Percentiles rank a stretch among this genome's conserved stretches.
These are phyloP conservation scores for Schwanniomyces pseudopolymorphus DNA, from an alignment of 805 yeast genomes.

Conservation along the genomic window DNA sequence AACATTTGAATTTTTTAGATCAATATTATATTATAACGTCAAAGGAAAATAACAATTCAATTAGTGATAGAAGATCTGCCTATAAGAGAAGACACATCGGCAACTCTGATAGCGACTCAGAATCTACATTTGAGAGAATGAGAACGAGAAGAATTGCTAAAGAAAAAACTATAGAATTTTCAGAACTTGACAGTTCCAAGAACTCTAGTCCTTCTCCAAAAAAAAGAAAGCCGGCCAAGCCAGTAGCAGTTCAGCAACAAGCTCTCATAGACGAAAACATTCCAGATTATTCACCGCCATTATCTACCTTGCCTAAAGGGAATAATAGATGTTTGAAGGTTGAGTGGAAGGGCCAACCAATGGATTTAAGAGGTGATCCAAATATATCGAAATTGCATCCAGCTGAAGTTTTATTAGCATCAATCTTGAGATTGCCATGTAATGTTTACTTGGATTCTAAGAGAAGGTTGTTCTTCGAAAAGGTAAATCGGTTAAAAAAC, in stretches of 20 bases:
- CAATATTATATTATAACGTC: slow-evolving; percentile 43
- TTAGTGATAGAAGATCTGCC: slow-evolving; percentile 7
- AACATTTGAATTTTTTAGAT: slow-evolving; percentile 52
- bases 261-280: slow-evolving; percentile 65
- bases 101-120: slow-evolving; percentile 34
- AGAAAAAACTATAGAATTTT: slow-evolving; percentile 25
- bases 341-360: slow-evolving; percentile 98
- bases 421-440: slow-evolving; percentile 85
- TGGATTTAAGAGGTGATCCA: slow-evolving; percentile 84
- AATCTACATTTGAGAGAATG: slow-evolving; percentile 43
- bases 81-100: slow-evolving; percentile 17
- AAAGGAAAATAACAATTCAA: slow-evolving; percentile 3
- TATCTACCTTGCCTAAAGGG: slow-evolving; percentile 59
- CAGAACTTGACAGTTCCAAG: slow-evolving; percentile 5
- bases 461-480: slow-evolving; percentile 84
- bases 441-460: slow-evolving; percentile 68
- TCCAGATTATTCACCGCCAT: slow-evolving; percentile 81
- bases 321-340: slow-evolving; percentile 74
- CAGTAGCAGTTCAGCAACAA: slow-evolving; percentile 42
- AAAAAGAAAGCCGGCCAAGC: slow-evolving; percentile 41
- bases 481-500: slow-evolving; percentile 68
- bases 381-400: slow-evolving; percentile 76
- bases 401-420: slow-evolving; percentile 83
- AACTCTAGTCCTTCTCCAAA: slow-evolving; percentile 25
- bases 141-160: slow-evolving; percentile 59